Evolutionary conservation across 352 stramenopile genomes (phyloP).

Genomic region (Phytopythium helicoides): DNA sequence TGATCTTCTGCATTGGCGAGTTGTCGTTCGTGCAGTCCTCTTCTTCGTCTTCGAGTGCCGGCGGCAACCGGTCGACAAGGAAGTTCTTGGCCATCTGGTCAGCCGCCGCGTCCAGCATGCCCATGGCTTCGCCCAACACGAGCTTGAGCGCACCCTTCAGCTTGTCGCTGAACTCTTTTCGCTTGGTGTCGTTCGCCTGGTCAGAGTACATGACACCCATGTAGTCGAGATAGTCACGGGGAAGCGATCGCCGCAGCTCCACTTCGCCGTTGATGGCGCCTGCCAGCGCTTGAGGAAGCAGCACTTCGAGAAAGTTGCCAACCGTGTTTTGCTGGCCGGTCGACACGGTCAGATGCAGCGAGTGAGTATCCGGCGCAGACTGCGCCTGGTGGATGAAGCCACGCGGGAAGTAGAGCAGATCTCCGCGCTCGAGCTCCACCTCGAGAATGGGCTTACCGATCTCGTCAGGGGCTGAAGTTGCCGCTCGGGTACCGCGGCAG

Average conservation of each 20-base stretch:
- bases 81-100: constrained; percentile 87
- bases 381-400: constrained; percentile 89
- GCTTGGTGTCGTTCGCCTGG: constrained; percentile 36
- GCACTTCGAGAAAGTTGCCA: constrained; percentile 67
- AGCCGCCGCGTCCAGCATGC: constrained; percentile 64
- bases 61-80: constrained; percentile 72
- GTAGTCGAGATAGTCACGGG: constrained; percentile 84
- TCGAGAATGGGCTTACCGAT: constrained; percentile 79
- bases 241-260: constrained; percentile 66
- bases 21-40: constrained; percentile 79
- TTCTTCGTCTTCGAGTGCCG: constrained; percentile 67
- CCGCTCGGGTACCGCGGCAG: constrained; percentile 67
- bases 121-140: constrained; percentile 62
- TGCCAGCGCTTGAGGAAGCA: constrained; percentile 59
- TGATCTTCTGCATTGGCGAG: constrained; percentile 79
- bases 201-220: constrained; percentile 90
- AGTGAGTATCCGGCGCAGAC: constrained; percentile 54
- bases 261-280: constrained; percentile 59
- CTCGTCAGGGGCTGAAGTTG: constrained; percentile 75
- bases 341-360: constrained; percentile 90
- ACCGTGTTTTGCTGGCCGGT: constrained; percentile 85
- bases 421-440: constrained; percentile 76
- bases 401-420: constrained; percentile 90
- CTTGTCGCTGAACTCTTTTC: constrained; percentile 45
- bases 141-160: constrained; percentile 60